Base-by-base conservation (phyloP, 495 filamentous ascomycete species). In the Penicillium taxi region DNA sequence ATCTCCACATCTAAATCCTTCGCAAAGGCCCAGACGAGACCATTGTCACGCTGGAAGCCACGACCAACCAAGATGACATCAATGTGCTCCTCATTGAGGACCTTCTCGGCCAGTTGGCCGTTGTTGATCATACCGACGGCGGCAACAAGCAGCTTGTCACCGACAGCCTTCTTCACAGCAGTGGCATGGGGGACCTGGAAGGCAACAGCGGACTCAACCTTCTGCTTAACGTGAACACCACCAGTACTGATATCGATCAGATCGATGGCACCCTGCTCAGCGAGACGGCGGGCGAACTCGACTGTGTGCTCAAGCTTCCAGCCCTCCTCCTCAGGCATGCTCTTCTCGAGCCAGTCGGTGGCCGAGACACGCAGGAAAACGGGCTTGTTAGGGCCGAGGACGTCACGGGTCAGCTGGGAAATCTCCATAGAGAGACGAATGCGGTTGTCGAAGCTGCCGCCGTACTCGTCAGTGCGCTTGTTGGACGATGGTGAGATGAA, bases 31-130 rank as follows among this genome's bases (percentile, higher is more conserved):
- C 81, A 84, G 28, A 80, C 76, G 28, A 84, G 41, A 20, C 72
- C 72, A 4, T 76, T 79, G 44, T 84, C 77, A 63, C 80, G 81
- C 61, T 82, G 77, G 60, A 86, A 88, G 37, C 69, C 67, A 29
- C 83, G 61, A 1, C 83, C 83, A 6, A 74, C 74, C 22, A 81
- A 56, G 12, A 72, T 67, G 3, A 80, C 44, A 53, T 87, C 83
- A 9, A 84, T 42, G 0, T 63, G 67, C 1, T 74, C 67, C 26
- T 74, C 66, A 43, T 82, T 72, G 1, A 84, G 45, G 37, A 71
- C 35, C 34, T 69, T 44, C 35, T 82, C 69, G 4, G 80, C 82
- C 44, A 73, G 61, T 16, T 56, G 54, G 0, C 74, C 82, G 15
- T 60, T 72, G 27, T 72, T 77, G 52, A 87, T 84, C 7, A 53